These are phyloP conservation scores for Suillus bovinus DNA, from an alignment of 768 basidiomycete species.

Conservation along the genomic window DNA sequence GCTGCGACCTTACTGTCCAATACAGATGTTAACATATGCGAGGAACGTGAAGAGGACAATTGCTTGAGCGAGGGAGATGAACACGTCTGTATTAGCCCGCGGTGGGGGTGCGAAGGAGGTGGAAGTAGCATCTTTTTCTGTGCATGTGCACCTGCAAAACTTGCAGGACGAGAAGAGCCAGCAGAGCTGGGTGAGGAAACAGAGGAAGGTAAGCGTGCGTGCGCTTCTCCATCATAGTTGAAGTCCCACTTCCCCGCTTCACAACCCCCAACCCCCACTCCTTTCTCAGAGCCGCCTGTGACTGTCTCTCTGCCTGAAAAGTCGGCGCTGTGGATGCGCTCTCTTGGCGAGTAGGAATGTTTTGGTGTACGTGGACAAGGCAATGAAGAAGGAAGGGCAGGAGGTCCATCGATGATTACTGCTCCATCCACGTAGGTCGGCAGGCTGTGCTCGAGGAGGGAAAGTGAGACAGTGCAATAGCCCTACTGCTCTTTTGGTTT, in stretches of 20 bases:
- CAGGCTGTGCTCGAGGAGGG: slow-evolving; percentile 54
- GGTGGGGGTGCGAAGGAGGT: background rate
- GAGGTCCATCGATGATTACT: slow-evolving; percentile 43
- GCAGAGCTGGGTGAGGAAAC: slow-evolving; percentile 7
- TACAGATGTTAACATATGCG: background rate
- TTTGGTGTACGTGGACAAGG: slow-evolving; percentile 15
- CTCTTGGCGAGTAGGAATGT: background rate
- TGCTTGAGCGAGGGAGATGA: background rate
- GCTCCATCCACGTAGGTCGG: slow-evolving; percentile 58
- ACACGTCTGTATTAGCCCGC: background rate
- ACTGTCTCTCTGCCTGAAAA: background rate
- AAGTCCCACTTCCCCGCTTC: background rate
- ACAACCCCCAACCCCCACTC: background rate
- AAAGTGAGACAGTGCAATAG: slow-evolving; percentile 48
- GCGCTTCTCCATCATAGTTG: slow-evolving; percentile 9
- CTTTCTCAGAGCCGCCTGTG: background rate
- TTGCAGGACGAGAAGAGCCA: slow-evolving; percentile 7
- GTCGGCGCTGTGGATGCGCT: background rate
- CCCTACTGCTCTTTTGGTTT: slow-evolving; percentile 10
- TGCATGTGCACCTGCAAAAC: background rate
- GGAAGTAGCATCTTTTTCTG: background rate
- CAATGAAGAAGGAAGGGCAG: slow-evolving; percentile 11
- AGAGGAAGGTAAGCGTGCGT: background rate
- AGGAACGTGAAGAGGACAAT: background rate
- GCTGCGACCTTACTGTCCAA: background rate